Evolutionary conservation across 768 basidiomycete species (phyloP).

Genomic region (Russula ochroleuca): DNA sequence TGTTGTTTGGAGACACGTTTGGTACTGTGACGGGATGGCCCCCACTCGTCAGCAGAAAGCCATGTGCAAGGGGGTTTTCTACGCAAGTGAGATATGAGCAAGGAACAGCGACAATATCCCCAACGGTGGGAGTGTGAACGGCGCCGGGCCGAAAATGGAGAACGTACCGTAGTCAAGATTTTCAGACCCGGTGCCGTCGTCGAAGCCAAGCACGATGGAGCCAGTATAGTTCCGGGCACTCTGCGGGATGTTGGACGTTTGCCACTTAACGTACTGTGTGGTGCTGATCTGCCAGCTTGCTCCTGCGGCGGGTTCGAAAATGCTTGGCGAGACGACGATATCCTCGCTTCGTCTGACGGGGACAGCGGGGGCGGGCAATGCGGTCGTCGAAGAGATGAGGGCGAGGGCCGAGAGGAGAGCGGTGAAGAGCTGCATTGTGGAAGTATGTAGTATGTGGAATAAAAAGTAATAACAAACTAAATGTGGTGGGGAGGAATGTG

Average conservation of each 20-base stretch:
- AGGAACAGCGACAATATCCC: no score
- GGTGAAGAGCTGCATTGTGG: constrained; percentile 20
- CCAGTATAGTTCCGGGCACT: not conserved
- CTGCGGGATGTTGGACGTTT: not conserved
- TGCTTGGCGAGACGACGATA: no score
- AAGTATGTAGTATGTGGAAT: not conserved
- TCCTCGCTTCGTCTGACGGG: not conserved
- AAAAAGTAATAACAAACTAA: not conserved
- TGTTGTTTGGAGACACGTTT: not conserved
- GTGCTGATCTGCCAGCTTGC: not conserved
- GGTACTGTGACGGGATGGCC: not conserved
- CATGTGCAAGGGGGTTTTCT: not conserved
- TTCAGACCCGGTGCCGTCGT: not conserved
- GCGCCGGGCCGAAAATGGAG: not conserved
- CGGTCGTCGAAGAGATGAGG: constrained; percentile 12
- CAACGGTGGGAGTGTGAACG: not conserved
- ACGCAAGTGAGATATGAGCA: not conserved
- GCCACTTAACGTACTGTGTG: constrained; percentile 12
- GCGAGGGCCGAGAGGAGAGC: constrained; percentile 10
- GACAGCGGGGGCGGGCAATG: not conserved
- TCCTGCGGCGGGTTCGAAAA: no score
- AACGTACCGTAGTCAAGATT: not conserved
- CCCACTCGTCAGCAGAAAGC: constrained; percentile 2
- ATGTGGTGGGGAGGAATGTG: not conserved
- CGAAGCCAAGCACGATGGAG: constrained; percentile 10